Evolutionary conservation across 2,329 filamentous ascomycete genomes (phyloP).

Genomic region (Incumbomyces lentus): DNA sequence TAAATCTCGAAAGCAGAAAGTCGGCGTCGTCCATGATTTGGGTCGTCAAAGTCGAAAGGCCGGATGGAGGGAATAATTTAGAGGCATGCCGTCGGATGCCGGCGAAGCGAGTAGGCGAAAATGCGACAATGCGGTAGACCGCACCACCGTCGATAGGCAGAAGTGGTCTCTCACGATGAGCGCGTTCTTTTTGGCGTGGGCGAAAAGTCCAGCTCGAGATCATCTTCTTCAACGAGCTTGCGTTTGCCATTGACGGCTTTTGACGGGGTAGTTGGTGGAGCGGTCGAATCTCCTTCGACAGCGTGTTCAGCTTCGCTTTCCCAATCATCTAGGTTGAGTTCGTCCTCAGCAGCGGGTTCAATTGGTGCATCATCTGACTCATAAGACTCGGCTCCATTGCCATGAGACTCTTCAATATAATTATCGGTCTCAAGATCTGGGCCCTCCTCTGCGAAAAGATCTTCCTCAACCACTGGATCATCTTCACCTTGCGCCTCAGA

Average conservation of each 20-base stretch:
- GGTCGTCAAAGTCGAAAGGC: not conserved
- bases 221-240: constrained; percentile 18
- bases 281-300: not conserved
- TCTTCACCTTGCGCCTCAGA: not conserved
- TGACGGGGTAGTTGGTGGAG: constrained; percentile 12
- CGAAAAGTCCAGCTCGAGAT: constrained; percentile 15
- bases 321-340: constrained; percentile 1
- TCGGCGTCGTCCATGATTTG: not conserved
- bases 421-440: constrained; percentile 1
- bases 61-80: not conserved
- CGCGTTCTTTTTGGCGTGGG: constrained; percentile 19
- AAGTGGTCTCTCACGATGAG: constrained; percentile 8
- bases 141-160: not conserved
- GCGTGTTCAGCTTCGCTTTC: not conserved
- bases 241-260: constrained; percentile 15
- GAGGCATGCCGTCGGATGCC: not conserved
- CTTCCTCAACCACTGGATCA: constrained; percentile 11
- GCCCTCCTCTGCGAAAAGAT: constrained; percentile 10
- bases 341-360: not conserved
- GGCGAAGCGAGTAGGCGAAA: not conserved
- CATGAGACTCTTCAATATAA: not conserved
- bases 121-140: not conserved
- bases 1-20: not conserved
- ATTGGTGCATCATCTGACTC: not conserved
- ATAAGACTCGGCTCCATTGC: not conserved